Evolutionary conservation across 1,139 yeast species (phyloP), one percentile per base, ranked within the genome.

Genomic region (Magnusiomyces starmeri): DNA sequence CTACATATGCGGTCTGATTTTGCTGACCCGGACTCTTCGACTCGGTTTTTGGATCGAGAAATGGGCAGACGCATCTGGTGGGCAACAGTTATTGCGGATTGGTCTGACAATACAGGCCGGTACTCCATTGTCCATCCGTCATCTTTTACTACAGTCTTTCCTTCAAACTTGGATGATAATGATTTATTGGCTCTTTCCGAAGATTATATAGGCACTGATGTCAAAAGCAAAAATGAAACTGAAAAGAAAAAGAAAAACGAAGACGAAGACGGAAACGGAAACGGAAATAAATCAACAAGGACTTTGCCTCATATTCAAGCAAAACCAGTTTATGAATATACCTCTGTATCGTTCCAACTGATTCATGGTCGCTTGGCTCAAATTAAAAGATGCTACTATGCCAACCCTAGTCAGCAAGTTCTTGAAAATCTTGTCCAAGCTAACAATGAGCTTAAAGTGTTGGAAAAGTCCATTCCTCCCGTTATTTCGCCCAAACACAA

Each of bases 1-100:
- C 14, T 51, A 27, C 29, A 21, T 10, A 25, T 32, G 29, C 50
- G 54, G 22, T 46, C 37, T 9, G 54, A 52, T 21, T 46, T 40
- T 47, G 47, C 52, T 6, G 57, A 52, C 21, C 46, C 45, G 22
- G 54, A 51, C 25, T 46, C 54, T 22, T 49, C 52, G 2, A 46
- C 53, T 35, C 50, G 53, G 43, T 51, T 56, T 48, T 48, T 60
- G 25, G 66, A 65, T 27, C 55, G 62, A 27, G 70, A 67, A 44
- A 49, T 67, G 16, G 63, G 67, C 39, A 58, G 69, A 24, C 44
- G 69, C 27, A 58, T 66, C n/a, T 69, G 72, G 70, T 70, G 73
- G 73, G 43, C 63, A 1, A 58, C 70, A 25, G 62, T 69, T 7
- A 62, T 60, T 14, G 55, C 63, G 29, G 74, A 71, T 54, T 71